phyloP scores from a whole-genome alignment of 352 stramenopile species.

The Globisporangium splendens region DNA sequence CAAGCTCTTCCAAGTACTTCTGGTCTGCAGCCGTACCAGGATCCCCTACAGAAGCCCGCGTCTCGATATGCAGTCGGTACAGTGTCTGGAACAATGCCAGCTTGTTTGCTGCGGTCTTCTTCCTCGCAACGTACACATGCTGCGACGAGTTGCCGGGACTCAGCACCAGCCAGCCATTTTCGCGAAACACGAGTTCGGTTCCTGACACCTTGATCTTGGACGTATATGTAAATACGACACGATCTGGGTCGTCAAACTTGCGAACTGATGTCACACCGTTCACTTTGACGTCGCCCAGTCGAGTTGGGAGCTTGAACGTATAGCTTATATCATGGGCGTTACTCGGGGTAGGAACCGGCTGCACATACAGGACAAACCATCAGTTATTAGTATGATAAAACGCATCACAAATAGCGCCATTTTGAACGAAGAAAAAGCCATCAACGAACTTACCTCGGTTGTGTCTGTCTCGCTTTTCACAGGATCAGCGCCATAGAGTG shows the following conservation, averaged over 20 bases:
- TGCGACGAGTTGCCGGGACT: background rate
- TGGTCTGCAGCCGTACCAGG: background rate
- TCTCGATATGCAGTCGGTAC: constrained; percentile 6
- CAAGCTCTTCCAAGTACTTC: constrained; percentile 1
- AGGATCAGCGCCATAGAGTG: background rate
- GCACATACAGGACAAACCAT: too few relatives aligned
- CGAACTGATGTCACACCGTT: constrained; percentile 4
- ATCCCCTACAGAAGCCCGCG: background rate
- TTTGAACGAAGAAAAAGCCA: too few relatives aligned
- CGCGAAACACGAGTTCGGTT: constrained; percentile 1
- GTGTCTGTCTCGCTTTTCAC: background rate
- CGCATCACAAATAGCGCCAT: too few relatives aligned
- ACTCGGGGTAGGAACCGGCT: background rate
- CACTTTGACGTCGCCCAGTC: constrained; percentile 1
- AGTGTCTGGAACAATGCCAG: constrained; percentile 5
- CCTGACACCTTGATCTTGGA: background rate
- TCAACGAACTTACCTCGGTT: too few relatives aligned
- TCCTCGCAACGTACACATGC: background rate
- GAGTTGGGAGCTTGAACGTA: background rate
- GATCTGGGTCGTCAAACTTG: constrained; percentile 9
- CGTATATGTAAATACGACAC: background rate
- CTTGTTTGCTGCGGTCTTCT: background rate
- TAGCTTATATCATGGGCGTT: background rate
- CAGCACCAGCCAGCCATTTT: constrained; percentile 8
- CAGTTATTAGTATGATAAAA: too few relatives aligned